Base-by-base conservation (phyloP, 108 stramenopile species). In the Cyclostephanos invisitatus region DNA sequence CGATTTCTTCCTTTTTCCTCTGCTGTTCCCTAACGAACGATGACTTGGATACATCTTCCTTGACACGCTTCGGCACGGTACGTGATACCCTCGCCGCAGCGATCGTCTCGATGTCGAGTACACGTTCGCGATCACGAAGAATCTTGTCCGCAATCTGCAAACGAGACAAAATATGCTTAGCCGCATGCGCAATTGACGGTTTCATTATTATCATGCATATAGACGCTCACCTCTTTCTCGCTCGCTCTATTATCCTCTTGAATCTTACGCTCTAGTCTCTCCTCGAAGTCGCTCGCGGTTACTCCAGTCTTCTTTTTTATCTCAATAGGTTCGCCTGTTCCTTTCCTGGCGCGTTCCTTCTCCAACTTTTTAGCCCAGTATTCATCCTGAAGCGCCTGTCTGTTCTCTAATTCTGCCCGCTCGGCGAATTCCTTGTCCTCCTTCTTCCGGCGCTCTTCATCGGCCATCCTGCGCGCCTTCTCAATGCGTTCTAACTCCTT, bases 281-380 rank as follows among this genome's bases (percentile, higher is more conserved):
- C 78, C 42, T 67, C 62, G 27, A 32, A 64, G 18, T 79, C 67
- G 29, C 50, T 68, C 35, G 77, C 60, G 36, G 28, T 29, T 5
- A 72, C 79, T 66, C 72, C 64, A 32, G 22, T 81, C 83, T 46
- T 73, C 66, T 47, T 14, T 44, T 29, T 64, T 27, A 72, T 64
- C 11, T 77, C 63, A 37, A 49, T 24, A 32, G 68, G 49, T 63
- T 69, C 54, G 11, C 49, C 29, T 7, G 46, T 14, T 28, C 38
- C 54, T 24, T 78, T 66, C 64, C 59, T 66, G 14, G 73, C 67
- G 22, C 72, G 53, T 47, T 84, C 75, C 12, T 67, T 75, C 64
- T 80, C 21, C 53, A 87, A 59, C 61, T 75, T 73, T 11, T 80
- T 80, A 10, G 74, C 72, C 86, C 86, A 87, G 59, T 84, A 87